Evolutionary conservation across 1,284 basidiomycete genomes (phyloP).

Genomic region (Tilletia setariae): DNA sequence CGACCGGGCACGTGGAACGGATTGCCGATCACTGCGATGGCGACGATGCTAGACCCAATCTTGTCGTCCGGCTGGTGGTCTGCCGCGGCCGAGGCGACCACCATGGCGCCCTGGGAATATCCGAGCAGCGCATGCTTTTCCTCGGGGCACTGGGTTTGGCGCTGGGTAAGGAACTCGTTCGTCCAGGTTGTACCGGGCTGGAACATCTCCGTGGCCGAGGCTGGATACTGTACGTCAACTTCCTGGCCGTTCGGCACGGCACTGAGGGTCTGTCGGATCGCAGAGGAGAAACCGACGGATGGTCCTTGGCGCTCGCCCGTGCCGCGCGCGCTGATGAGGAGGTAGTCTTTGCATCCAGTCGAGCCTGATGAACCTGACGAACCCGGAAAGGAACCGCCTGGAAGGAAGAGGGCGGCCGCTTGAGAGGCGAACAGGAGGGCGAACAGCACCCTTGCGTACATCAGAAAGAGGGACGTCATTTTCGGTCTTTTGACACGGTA

Average conservation of each 20-base stretch:
- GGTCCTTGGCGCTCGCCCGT: slow-evolving; percentile 49
- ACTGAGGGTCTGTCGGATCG: slow-evolving; percentile 28
- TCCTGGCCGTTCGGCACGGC: neutral
- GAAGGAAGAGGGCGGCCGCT: neutral
- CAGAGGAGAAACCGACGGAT: slow-evolving; percentile 32
- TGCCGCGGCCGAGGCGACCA: neutral
- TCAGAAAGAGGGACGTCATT: too few relatives aligned
- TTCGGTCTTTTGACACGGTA: too few relatives aligned
- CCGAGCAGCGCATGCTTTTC: neutral
- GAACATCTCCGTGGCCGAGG: neutral
- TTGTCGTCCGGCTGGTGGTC: neutral
- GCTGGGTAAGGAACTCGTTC: neutral
- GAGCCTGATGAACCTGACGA: neutral
- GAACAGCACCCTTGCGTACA: too few relatives aligned
- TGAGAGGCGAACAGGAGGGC: neutral
- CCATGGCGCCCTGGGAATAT: slow-evolving; percentile 2
- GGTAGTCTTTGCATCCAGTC: neutral
- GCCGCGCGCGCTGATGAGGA: slow-evolving; percentile 50
- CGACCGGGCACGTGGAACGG: neutral
- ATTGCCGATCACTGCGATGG: neutral
- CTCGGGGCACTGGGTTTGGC: neutral
- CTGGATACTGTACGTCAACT: neutral
- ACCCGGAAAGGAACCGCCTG: neutral
- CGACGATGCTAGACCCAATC: neutral
- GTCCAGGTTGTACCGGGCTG: neutral